Evolutionary conservation across 139 green algal genomes (phyloP).

Genomic region (Tetraselmis striata): DNA sequence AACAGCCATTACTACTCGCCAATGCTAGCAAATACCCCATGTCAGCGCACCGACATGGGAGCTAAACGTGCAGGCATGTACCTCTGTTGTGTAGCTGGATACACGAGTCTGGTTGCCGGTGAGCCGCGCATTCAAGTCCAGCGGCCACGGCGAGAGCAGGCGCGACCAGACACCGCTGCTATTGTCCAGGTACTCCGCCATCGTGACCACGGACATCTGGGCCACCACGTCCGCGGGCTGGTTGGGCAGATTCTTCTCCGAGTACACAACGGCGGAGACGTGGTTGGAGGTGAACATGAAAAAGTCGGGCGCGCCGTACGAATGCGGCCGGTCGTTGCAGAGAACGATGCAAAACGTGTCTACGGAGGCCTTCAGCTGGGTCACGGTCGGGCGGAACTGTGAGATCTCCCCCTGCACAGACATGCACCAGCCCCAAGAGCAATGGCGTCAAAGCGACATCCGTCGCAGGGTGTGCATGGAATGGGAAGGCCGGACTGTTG

Average conservation of each 20-base stretch:
- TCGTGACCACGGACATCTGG: background rate
- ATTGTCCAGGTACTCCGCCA: background rate
- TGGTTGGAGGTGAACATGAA: slow-evolving; percentile 40
- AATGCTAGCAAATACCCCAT: no score
- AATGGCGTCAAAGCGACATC: no score
- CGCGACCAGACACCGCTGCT: background rate
- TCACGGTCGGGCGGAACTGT: slow-evolving; percentile 16
- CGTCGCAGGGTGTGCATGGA: no score
- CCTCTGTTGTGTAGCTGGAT: background rate
- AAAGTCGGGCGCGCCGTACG: slow-evolving; percentile 77
- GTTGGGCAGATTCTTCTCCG: background rate
- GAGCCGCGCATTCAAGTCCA: background rate
- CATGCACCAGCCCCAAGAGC: no score
- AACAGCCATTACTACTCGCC: background rate
- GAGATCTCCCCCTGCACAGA: background rate
- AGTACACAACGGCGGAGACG: background rate
- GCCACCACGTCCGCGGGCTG: background rate
- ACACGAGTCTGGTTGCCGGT: background rate
- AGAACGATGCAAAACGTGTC: slow-evolving; percentile 45
- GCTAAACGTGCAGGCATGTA: no score
- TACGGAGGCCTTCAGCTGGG: slow-evolving; percentile 1
- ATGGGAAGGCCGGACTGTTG: no score
- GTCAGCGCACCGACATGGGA: no score
- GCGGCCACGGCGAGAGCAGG: background rate
- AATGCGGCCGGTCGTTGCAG: slow-evolving; percentile 78